Evolutionary conservation across 163 green algal species (phyloP), one percentile per base, ranked within the genome.

Genomic region (Botryococcus braunii): DNA sequence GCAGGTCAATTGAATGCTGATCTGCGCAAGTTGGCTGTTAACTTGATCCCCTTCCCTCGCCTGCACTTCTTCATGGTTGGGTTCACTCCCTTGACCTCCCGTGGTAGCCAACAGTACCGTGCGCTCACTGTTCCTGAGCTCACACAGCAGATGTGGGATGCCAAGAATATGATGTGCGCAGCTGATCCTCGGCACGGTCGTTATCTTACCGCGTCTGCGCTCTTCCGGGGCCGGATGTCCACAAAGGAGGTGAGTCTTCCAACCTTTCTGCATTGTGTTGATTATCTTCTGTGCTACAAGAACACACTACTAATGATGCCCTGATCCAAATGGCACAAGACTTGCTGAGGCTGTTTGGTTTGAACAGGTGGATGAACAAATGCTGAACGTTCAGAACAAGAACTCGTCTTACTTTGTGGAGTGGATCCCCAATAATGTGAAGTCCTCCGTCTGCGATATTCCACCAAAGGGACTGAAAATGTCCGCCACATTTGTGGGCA

Each of bases 341-440:
- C n/a, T n/a, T n/a, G n/a, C n/a, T n/a, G n/a, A n/a, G n/a, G n/a
- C n/a, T n/a, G n/a, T n/a, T n/a, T n/a, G 41, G 62, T 61, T 1
- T 25, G 40, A 23, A 3, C 32, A 65, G 65, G 93, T 98, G 25
- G 93, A 98, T 74, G 93, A 98, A 86, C 93, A 99, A 86, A 98
- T 99, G 93, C 86, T 97, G 17, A 97, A 97, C 77, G 92, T 99
- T 69, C 93, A 99, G 88, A 98, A 98, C 94, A 99, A 99, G 88
- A 97, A 99, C 86, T 93, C 81, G 62, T 93, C 82, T 62, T 98
- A 99, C 88, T 99, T 99, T 68, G 94, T 99, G 34, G 93, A 99
- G 84, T 99, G 93, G 93, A 99, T 99, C 79, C 93, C 93, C 79
- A 98, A 99, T 89, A 99, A 99, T 82, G 91, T 97, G 69, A 97